Base-by-base conservation (phyloP, 129 eudicot genomes). In the Ambrosia trifida region DNA sequence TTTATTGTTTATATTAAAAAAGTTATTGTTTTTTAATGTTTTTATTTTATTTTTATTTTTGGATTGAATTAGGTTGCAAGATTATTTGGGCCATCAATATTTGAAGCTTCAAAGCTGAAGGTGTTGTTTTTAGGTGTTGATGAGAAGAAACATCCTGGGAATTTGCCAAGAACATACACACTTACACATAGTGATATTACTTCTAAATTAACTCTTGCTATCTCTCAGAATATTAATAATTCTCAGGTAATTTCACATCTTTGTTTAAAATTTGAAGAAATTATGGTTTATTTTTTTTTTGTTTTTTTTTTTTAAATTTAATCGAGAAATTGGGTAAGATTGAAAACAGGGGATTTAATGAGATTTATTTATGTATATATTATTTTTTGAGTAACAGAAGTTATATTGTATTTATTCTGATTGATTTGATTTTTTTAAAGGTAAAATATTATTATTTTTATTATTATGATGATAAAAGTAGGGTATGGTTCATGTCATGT, bases 181-280 rank as follows among this genome's bases (percentile, higher is more conserved):
- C 95, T 91, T 60, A 88, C 97, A 7, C 97, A 91, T 16, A 83
- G 95, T 80, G 97, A 91, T 70, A 66, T 91, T 31, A 91, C 95
- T 47, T 78, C 97, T 35, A 85, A 91, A 51, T 83, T 91, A 72
- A 88, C 95, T 70, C 85, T 91, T 51, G 95, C 97, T 2, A 82
- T 91, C 69, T 91, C 97, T 78, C 97, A 91, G 75, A 82, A 79
- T 31, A 88, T 91, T 11, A 91, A 88, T 45, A 85, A 84, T 73
- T 87, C 97, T 66, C 97, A 91, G 97, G 97, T 91, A 76, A 66
- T 13, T 45, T 24, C 30, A 70, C 30, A 19, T 56, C 11, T 70
- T 70, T 70, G 4, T 56, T 57, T 69, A 5, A 35, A 69, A 7
- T 36, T 17, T 31, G 45, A 16, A 68, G 18, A 49, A 13, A 17